These are phyloP conservation scores for Eutrema japonicum DNA, from an alignment of 345 rosid genomes.

Conservation along the genomic window DNA sequence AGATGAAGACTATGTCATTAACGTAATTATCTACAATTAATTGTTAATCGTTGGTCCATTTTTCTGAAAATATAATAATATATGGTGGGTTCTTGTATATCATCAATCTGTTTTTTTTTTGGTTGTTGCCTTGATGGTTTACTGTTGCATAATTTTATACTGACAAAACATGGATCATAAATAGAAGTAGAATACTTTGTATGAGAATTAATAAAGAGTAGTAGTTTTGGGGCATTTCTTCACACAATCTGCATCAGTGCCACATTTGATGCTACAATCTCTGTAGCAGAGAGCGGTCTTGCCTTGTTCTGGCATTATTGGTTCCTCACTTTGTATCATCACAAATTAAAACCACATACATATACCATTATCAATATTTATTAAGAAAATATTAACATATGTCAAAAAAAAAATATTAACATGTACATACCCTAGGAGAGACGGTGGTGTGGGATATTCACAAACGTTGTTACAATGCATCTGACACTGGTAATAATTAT, in stretches of 20 bases:
- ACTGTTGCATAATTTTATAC: background rate
- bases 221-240: conserved; percentile 6
- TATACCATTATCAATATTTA: background rate
- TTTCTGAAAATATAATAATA: background rate
- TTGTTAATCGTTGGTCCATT: conserved; percentile 3
- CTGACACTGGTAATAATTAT: background rate
- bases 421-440: conserved; percentile 3
- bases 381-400: background rate
- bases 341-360: background rate
- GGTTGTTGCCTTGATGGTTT: background rate
- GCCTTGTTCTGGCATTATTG: background rate
- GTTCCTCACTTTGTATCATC: conserved; percentile 12
- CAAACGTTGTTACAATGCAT: background rate
- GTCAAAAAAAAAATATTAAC: background rate
- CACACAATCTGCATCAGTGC: background rate
- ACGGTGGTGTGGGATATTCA: background rate
- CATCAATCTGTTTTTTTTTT: background rate
- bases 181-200: background rate
- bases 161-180: conserved; percentile 17
- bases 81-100: background rate
- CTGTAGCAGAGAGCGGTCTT: background rate
- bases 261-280: conserved; percentile 7
- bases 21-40: background rate
- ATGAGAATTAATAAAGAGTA: background rate
- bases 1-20: background rate